Evolutionary conservation across 768 basidiomycete genomes (phyloP).

Genomic region (Hydnum rufescens): DNA sequence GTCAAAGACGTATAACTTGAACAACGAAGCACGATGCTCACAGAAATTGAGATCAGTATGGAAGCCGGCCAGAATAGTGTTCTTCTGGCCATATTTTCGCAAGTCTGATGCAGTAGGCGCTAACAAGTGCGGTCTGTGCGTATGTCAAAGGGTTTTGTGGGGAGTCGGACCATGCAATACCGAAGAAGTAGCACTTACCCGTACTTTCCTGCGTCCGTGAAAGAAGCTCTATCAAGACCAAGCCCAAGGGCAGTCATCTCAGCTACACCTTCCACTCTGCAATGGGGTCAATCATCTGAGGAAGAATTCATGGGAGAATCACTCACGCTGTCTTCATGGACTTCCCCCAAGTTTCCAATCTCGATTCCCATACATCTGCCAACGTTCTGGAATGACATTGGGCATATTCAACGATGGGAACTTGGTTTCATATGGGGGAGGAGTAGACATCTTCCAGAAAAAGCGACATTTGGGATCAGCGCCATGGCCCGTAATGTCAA

Average conservation of each 20-base stretch:
- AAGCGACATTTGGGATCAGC: conserved; percentile 93
- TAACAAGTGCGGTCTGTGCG: conserved; percentile 54
- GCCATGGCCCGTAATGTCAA: conserved; percentile 52
- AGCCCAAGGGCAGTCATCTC: conserved; percentile 78
- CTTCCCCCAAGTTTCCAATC: conserved; percentile 71
- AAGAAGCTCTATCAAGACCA: conserved; percentile 45
- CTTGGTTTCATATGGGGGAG: conserved; percentile 55
- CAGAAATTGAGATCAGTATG: conserved; percentile 84
- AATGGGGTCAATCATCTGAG: neutral
- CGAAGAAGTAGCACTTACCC: too few species aligned
- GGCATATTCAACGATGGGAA: conserved; percentile 61
- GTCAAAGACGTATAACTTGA: conserved; percentile 8
- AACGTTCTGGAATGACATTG: conserved; percentile 66
- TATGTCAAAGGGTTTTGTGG: too few species aligned
- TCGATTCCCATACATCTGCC: conserved; percentile 41
- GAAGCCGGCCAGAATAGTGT: conserved; percentile 84
- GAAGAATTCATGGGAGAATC: neutral
- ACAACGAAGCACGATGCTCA: conserved; percentile 17
- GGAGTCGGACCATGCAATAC: neutral
- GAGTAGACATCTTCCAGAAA: conserved; percentile 68
- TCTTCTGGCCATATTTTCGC: conserved; percentile 48
- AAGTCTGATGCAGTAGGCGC: conserved; percentile 91
- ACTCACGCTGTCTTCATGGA: conserved; percentile 77
- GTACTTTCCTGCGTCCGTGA: conserved; percentile 64
- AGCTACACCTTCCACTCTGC: conserved; percentile 66